These are phyloP conservation scores for Taphrina betulina DNA, from an alignment of 1,139 yeast species.

Conservation along the genomic window DNA sequence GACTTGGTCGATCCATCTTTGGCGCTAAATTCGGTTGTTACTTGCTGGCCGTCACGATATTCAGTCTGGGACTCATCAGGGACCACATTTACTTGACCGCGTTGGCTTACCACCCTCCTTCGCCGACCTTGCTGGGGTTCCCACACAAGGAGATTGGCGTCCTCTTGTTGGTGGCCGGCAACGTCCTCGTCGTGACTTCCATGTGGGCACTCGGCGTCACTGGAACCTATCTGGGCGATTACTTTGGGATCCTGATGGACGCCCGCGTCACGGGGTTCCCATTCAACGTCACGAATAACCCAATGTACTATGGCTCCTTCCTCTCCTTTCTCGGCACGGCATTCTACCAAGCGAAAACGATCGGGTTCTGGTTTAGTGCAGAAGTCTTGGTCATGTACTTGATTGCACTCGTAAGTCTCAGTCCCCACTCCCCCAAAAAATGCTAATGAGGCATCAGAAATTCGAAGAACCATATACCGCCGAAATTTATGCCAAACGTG, in stretches of 20 bases:
- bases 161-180: conserved; percentile 62
- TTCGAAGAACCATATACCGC: conserved; percentile 73
- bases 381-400: conserved; percentile 79
- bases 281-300: conserved; percentile 83
- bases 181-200: conserved; percentile 72
- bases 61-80: conserved; percentile 76
- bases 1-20: conserved; percentile 66
- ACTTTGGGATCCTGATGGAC: conserved; percentile 91
- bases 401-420: conserved; percentile 59
- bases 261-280: conserved; percentile 93
- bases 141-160: conserved; percentile 49
- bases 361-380: conserved; percentile 70
- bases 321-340: conserved; percentile 89
- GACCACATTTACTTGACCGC: conserved; percentile 74
- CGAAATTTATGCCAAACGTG: conserved; percentile 71
- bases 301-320: conserved; percentile 94
- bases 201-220: conserved; percentile 96
- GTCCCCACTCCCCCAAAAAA: conserved; percentile 32
- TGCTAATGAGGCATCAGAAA: not conserved
- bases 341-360: conserved; percentile 79
- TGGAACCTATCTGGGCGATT: conserved; percentile 95
- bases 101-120: conserved; percentile 46
- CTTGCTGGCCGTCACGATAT: conserved; percentile 73
- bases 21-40: conserved; percentile 77
- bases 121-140: conserved; percentile 36